Base-by-base conservation (phyloP, 495 filamentous ascomycete genomes). In the Chaetomidium leptoderma region DNA sequence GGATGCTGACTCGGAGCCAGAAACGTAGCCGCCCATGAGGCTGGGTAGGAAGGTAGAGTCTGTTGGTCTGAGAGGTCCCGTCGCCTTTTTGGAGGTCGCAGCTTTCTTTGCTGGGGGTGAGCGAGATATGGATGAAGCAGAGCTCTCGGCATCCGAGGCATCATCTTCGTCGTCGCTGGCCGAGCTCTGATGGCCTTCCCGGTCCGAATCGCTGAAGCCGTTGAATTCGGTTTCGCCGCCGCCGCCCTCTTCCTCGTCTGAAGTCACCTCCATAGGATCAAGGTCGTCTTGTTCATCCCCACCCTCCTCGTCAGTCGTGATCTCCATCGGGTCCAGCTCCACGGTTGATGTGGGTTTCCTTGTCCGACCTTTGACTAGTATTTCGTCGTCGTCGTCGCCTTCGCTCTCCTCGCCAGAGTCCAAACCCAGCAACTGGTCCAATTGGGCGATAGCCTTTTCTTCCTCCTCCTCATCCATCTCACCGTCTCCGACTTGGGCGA, bases 21-120 rank as follows among this genome's bases (percentile, higher is more conserved):
- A 97, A 72, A 87, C 87, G 75, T 98, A 98, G 44, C 91, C 92
- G 17, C 87, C 87, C 80, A 92, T 87, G 3, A 98, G 79, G 6
- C 89, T 86, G 2, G 93, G 95, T 4, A 98, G 80, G 78, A 97
- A 96, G 2, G 83, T 87, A 8, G 85, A 86, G 53, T 76, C 80
- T 40, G 63, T 63, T 11, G 66, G 11, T 49, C 64, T 70, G 30
- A 61, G 49, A 14, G 55, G 52, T 6, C 59, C 63, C 2, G 40
- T 33, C 16, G 30, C 24, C 33, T 56, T 46, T 27, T 45, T 36
- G 44, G 55, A 49, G 21, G 57, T 69, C 35, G 60, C 58, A 10
- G 61, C 30, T 21, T 68, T 77, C 47, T 81, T 77, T 27, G 73
- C 29, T 36, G 76, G 66, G 14, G 76, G 73, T 10, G 70, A 70